Evolutionary conservation across 2,329 filamentous ascomycete genomes (phyloP).

Genomic region (Epichloe bromicola): DNA sequence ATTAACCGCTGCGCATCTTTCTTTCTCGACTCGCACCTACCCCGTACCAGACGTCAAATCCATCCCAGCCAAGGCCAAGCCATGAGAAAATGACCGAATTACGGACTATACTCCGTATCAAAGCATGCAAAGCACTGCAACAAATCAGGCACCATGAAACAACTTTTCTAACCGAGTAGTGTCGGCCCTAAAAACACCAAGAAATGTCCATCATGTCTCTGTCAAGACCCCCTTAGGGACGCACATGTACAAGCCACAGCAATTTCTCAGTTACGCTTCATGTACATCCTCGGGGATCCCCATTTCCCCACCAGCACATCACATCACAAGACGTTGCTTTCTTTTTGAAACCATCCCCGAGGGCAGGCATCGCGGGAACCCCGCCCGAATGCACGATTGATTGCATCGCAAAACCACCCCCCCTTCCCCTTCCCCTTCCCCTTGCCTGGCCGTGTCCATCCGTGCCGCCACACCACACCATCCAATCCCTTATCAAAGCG

Average conservation of each 20-base stretch:
- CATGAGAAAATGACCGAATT: not conserved
- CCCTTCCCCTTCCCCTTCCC: not conserved
- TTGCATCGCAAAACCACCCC: not conserved
- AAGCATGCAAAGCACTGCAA: not conserved
- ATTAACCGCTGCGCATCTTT: not conserved
- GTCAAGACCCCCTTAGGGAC: too few species aligned
- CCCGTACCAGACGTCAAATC: too few species aligned
- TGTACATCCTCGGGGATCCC: too few species aligned
- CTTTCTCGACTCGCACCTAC: too few species aligned
- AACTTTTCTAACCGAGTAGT: not conserved
- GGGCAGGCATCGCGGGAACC: not conserved
- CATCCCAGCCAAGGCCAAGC: not conserved
- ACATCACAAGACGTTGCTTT: not conserved
- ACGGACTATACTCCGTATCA: not conserved
- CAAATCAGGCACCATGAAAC: not conserved
- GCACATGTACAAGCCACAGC: too few species aligned
- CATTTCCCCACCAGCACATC: too few species aligned
- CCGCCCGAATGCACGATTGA: not conserved
- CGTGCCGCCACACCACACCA: not conserved
- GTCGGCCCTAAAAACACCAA: not conserved
- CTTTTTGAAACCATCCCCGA: not conserved
- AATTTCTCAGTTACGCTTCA: too few species aligned
- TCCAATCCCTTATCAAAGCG: not conserved
- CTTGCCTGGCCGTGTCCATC: not conserved
- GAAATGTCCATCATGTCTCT: not conserved